Conservation (phyloP, 2,329 filamentous ascomycete species). For the Rutstroemia sp. region DNA sequence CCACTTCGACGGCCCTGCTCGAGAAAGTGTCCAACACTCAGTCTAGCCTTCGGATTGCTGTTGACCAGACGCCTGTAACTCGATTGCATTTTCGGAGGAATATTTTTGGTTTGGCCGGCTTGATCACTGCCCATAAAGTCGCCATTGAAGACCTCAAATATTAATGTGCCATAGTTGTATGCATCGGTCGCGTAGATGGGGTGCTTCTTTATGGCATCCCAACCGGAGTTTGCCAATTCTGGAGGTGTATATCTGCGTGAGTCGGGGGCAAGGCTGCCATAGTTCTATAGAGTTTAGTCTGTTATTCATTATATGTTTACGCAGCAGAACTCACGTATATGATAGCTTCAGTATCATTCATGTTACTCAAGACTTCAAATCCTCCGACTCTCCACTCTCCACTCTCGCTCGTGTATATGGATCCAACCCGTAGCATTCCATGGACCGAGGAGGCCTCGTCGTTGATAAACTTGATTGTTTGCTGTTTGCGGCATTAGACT, state of each 20-base stretch:
- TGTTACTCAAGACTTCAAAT: conserved; percentile 86
- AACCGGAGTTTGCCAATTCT: conserved; percentile 79
- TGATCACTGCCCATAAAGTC: conserved; percentile 70
- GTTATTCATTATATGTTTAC: not conserved
- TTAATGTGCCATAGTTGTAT: conserved; percentile 75
- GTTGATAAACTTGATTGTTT: conserved; percentile 94
- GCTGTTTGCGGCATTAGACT: conserved; percentile 37
- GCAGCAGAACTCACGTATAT: conserved; percentile 58
- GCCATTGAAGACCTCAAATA: conserved; percentile 90
- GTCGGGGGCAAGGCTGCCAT: conserved; percentile 81
- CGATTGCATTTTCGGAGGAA: conserved; percentile 82
- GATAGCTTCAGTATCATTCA: conserved; percentile 91
- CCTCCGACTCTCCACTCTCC: conserved; percentile 97
- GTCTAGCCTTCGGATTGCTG: conserved; percentile 78
- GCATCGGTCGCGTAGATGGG: conserved; percentile 79
- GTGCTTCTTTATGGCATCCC: conserved; percentile 81
- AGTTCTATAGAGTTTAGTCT: conserved; percentile 49
- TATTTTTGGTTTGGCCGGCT: conserved; percentile 74
- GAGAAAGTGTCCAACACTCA: conserved; percentile 78
- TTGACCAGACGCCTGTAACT: conserved; percentile 88
- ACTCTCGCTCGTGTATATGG: conserved; percentile 88
- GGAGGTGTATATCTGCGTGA: conserved; percentile 78
- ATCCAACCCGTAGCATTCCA: conserved; percentile 75
- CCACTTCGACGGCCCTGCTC: conserved; percentile 79
- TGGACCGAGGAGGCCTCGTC: conserved; percentile 88